Percentiles rank a stretch among this genome's conserved stretches.
Evolutionary conservation across 352 stramenopile species (phyloP).

Genomic region (Aphanomyces astaci): DNA sequence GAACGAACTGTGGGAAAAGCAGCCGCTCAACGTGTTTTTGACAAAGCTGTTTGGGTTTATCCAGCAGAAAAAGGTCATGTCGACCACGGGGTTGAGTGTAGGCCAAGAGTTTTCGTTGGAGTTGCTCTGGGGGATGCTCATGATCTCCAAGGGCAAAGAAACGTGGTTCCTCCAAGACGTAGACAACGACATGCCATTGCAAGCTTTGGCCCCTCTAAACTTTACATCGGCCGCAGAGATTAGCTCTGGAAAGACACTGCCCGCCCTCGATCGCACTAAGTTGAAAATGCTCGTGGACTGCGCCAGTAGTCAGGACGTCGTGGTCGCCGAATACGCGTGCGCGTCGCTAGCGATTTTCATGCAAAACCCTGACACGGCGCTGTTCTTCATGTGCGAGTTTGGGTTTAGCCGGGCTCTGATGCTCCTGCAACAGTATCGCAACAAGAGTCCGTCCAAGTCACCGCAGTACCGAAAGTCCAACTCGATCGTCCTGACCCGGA

Average conservation of each 20-base stretch:
- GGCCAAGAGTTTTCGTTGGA: constrained; percentile 21
- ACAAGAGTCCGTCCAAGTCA: not conserved
- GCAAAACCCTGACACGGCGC: not conserved
- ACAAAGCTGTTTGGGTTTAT: constrained; percentile 23
- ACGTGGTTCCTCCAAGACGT: constrained; percentile 19
- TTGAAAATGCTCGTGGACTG: constrained; percentile 11
- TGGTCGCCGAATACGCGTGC: constrained; percentile 14
- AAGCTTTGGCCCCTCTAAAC: too few relatives aligned
- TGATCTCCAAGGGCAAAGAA: constrained; percentile 19
- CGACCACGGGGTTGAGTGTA: not conserved
- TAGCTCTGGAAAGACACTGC: not conserved
- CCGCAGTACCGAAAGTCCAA: not conserved
- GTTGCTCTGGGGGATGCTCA: constrained; percentile 7
- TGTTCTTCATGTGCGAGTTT: constrained; percentile 14
- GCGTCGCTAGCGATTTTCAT: constrained; percentile 14
- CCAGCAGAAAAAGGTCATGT: constrained; percentile 10
- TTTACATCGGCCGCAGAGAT: too few relatives aligned
- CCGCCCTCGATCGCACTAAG: not conserved
- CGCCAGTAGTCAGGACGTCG: not conserved
- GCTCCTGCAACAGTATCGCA: constrained; percentile 7
- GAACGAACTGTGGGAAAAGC: constrained; percentile 20
- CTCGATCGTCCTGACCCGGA: not conserved
- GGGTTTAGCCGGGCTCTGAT: constrained; percentile 11
- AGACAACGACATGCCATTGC: not conserved
- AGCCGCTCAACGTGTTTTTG: constrained; percentile 7